Evolutionary conservation across 495 filamentous ascomycete genomes (phyloP), one percentile per base, ranked within the genome.

Genomic region (Pseudomonodictys pantanalensis): DNA sequence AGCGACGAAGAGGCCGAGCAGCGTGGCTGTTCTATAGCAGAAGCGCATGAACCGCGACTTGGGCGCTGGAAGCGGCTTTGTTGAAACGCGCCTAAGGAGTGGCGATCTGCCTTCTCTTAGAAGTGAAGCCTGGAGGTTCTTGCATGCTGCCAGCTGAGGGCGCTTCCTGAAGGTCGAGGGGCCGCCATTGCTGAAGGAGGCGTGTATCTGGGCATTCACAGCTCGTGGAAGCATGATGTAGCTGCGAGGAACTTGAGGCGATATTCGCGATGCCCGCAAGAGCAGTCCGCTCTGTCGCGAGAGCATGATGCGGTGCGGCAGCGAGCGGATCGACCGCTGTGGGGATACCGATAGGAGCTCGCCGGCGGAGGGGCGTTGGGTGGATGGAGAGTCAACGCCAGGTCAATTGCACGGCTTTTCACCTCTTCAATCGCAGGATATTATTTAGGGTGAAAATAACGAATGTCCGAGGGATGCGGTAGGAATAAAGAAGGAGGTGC

Each of bases 1-100:
- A 26, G 85, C 49, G 26, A 83, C 76, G 56, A 87, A 78, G 53
- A 85, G 76, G 17, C 87, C 87, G 18, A 78, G 75, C 62, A 77
- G 82, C 23, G 79, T 75, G 53, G 85, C 80, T 1, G 72, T 68
- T 56, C 79, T 78, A 52, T 79, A 77, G 10, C 77, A 17, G 60
- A 75, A 74, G 22, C 75, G 75, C 32, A 71, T 52, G 32, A 77
- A 22, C 18, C 68, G 62, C 4, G 67, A 71, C 29, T 25, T 53
- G 2, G 45, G 42, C 17, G 28, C 30, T 1, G 69, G 67, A 11
- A 64, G 30, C 23, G 59, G 62, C 44, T 59, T 68, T 18, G 69
- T 60, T 28, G 69, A 60, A 8, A 56, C 47, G 18, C 18, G 30
- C 41, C 59, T 48, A 51, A 48, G 1, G 44, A 42, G 28, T n/a